Evolutionary conservation across 371 early-diverging fungal species (phyloP), one percentile per base, ranked within the genome.

Genomic region (Mortierella sp.): DNA sequence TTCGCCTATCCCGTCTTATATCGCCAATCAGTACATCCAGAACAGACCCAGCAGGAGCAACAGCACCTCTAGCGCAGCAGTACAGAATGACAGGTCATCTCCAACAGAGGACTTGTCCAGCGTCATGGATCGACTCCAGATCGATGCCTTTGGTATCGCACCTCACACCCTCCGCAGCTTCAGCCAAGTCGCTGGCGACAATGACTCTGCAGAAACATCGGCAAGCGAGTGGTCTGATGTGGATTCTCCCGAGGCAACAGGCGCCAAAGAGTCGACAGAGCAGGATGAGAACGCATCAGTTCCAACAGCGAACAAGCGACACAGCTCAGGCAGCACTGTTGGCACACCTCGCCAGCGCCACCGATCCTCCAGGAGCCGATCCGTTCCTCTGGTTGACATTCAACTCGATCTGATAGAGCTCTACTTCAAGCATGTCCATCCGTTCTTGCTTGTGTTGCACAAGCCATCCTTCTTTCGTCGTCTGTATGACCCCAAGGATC

Each of bases 341-440:
- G 44, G 25, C 51, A 24, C 54, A 47, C 50, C 59, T 39, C 22
- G n/a, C 22, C 39, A 31, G 16, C 49, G 51, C 14, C 63, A 63
- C 27, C 60, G 68, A 16, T 60, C 74, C 10, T 67, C 74, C 3
- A 62, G 74, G 49, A 55, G 63, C 48, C 67, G 68, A 39, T 73
- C 74, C 46, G 51, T 60, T 14, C 74, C 74, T 24, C n/a, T 63
- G 52, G 63, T 76, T 19, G 77, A 76, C 57, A 61, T 76, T 43
- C 67, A 67, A 25, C 67, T 54, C 5, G 77, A 80, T 46, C 54
- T 80, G 49, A 67, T 80, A 44, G 60, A 74, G 28, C 58, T 73
- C 17, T 89, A 86, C 71, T 87, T 89, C 76, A 66, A 79, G 60
- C 83, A 86, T 58, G 71, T 87, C 27, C 88, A 89, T 65, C 78